A percentile compares a stretch with the other conserved stretches of the same genome.
These are phyloP conservation scores for Aspergillus hancockii DNA, from an alignment of 495 filamentous ascomycete species.

Conservation along the genomic window DNA sequence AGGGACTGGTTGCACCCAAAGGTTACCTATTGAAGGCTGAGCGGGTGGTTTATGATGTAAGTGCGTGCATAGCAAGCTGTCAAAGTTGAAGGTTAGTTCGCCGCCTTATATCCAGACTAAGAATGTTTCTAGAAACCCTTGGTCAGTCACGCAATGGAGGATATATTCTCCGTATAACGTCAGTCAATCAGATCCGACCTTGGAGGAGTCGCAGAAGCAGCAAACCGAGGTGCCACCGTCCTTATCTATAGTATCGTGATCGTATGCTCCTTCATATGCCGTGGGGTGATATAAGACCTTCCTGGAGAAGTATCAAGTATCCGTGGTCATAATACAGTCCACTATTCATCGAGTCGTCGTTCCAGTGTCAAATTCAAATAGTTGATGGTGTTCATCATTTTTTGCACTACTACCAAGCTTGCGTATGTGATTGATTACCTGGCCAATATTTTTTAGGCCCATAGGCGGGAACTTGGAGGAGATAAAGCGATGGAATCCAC, in stretches of 20 bases:
- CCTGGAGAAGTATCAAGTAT: neutral
- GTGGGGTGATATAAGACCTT: neutral
- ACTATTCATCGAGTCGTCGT: neutral
- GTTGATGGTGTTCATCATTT: neutral
- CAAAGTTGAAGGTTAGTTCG: neutral
- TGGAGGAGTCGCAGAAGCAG: neutral
- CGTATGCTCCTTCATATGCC: neutral
- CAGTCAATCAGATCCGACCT: neutral
- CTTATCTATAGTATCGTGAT: neutral
- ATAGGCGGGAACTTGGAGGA: neutral
- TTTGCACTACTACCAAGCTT: neutral
- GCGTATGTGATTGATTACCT: slow-evolving; percentile 6
- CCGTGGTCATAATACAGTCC: neutral
- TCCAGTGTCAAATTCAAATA: neutral
- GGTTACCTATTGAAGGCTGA: neutral
- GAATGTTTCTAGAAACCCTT: slow-evolving; percentile 1
- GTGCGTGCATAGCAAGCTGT: neutral
- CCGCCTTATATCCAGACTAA: slow-evolving; percentile 3
- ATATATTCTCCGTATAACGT: neutral
- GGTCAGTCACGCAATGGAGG: neutral
- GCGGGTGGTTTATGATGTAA: neutral
- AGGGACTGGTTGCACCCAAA: slow-evolving; percentile 8
- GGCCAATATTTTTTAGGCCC: neutral
- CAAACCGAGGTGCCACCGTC: neutral
- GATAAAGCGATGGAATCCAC: slow-evolving; percentile 12